phyloP scores from a whole-genome alignment of 1,284 basidiomycete genomes.

The Irpex sp. region DNA sequence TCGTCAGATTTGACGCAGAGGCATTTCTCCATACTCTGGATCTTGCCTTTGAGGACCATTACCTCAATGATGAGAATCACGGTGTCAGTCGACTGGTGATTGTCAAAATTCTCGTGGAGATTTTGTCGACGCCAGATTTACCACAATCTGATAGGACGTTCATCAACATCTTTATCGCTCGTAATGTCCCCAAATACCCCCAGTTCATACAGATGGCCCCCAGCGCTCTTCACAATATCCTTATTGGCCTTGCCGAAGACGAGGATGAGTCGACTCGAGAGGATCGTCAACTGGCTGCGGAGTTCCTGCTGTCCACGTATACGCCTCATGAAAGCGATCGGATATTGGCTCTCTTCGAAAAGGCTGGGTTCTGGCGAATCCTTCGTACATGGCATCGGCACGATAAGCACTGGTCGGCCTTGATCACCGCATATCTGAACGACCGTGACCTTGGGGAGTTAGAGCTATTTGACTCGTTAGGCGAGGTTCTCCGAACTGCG shows the following conservation, averaged over 20 bases:
- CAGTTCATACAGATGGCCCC: conserved; percentile 80
- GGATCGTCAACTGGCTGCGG: conserved; percentile 92
- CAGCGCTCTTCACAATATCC: conserved; percentile 69
- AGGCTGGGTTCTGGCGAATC: conserved; percentile 89
- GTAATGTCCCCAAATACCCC: conserved; percentile 95
- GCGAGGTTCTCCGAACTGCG: conserved; percentile 56
- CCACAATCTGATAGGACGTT: conserved; percentile 72
- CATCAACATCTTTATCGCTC: conserved; percentile 92
- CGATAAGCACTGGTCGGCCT: conserved; percentile 72
- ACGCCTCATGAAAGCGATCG: conserved; percentile 76
- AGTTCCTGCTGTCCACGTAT: conserved; percentile 93
- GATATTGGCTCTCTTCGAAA: conserved; percentile 70
- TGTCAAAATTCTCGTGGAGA: conserved; percentile 83
- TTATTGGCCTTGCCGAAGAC: conserved; percentile 77
- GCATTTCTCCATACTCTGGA: conserved; percentile 94
- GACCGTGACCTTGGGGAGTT: conserved; percentile 64
- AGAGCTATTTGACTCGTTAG: conserved; percentile 63
- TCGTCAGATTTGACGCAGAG: conserved; percentile 91
- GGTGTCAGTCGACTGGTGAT: conserved; percentile 78
- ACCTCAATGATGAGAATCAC: conserved; percentile 76
- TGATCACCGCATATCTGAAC: conserved; percentile 73
- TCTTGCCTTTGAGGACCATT: conserved; percentile 91
- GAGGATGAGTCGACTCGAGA: conserved; percentile 74
- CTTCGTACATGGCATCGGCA: conserved; percentile 77
- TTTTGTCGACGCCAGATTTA: conserved; percentile 55